Evolutionary conservation across 2,329 filamentous ascomycete genomes (phyloP), one percentile per base, ranked within the genome.

Genomic region (Calonectria pauciramosa): DNA sequence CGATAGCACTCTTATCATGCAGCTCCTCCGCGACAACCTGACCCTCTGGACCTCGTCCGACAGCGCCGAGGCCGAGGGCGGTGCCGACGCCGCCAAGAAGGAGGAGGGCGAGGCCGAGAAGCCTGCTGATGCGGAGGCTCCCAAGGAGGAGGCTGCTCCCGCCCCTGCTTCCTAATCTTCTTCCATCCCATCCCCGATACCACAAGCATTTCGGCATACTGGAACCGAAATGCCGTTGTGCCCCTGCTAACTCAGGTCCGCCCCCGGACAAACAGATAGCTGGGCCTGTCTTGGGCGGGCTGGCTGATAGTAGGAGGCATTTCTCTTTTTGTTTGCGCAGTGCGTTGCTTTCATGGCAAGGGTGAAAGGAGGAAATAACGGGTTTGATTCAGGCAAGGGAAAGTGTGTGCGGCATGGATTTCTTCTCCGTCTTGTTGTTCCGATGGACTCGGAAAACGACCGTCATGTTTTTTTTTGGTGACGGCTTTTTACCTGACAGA

Each of bases 1-100:
- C 85, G 96, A 99, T 89, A 98, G 96, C 93, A 99, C 96, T 75
- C 93, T 99, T 83, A 98, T 99, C 91, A 99, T 98, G 96, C 96
- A 99, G 91, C 92, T 99, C 77, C 94, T 99, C 86, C 95, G 96
- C 86, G 96, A 98, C 91, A 99, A 98, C 92, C 91, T 99, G 78
- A 98, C 96, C 80, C 94, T 98, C 87, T 98, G 96, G 96, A 98
- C 96, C 82, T 98, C 96, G 81, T 97, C 96, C 75, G 96, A 98
- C 86, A 95, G 92, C 82, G 93, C 90, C 83, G 96, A 98, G 87
- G 90, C 91, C 75, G 95, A 96, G 87, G 89, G 86, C 79, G 89
- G 92, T 79, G 87, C 91, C 82, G 87, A 89, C 73, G 86, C 85
- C 64, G 81, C 86, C 79, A 89, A 91, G 89, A 93, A 93, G 89